Base-by-base conservation (phyloP, 2,329 filamentous ascomycete species). In the Diaporthe australafricana region DNA sequence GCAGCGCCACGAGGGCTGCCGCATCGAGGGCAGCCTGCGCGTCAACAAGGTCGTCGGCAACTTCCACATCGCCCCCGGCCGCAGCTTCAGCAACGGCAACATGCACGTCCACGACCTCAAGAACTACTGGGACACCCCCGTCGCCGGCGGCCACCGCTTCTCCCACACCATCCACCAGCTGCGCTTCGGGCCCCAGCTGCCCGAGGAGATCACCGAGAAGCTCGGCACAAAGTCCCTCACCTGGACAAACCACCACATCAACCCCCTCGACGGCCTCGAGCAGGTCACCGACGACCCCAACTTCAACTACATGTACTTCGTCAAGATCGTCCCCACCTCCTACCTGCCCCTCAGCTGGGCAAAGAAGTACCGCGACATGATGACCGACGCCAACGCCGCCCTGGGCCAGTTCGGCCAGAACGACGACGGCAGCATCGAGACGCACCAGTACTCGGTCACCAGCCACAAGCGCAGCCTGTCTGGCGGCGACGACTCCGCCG, bases 31-130 rank as follows among this genome's bases (percentile, higher is more conserved):
- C 72, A 90, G 91, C 48, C 89, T 99, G 77, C 93, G 94, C 60
- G 97, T 99, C 76, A 99, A 99, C 88, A 99, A 99, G 85, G 96
- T 99, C 32, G 89, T 99, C 69, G 96, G 96, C 70, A 99, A 99
- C 86, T 99, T 99, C 88, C 96, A 99, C 83, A 93, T 99, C 77
- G 96, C 97, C 1, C 96, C 96, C 1, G 96, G 96, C 77, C 94
- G 96, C 83, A 96, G 93, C 81, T 98, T 98, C 88, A 97, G 93
- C 82, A 97, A 94, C 79, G 95, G 94, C 76, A 97, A 98, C 85
- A 93, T 98, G 90, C 96, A 99, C 84, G 94, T 98, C 25, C 96
- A 99, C 85, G 97, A 99, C 80, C 87, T 99, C 75, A 95, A 98
- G 83, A 97, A 96, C 86, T 99, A 98, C 87, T 93, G 94, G 86